Evolutionary conservation across 208 protist species (phyloP).

Genomic region (Naegleria fowleri): DNA sequence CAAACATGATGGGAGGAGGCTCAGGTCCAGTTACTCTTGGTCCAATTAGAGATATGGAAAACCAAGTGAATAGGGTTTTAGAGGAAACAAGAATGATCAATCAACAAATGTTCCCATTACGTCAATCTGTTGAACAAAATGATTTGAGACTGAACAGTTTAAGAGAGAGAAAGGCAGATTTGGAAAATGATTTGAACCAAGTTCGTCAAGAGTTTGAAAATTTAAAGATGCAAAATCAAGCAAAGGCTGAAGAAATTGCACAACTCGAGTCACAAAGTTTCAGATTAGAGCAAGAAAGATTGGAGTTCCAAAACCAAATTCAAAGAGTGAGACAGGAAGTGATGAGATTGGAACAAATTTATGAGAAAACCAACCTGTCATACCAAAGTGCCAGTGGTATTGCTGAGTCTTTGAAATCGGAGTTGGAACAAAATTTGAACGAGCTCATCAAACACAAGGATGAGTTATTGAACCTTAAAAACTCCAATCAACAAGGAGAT

Average conservation of each 20-base stretch:
- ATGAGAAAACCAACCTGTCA: background rate
- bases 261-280: background rate
- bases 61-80: background rate
- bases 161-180: background rate
- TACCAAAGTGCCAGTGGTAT: background rate
- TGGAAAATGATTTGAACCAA: background rate
- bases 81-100: background rate
- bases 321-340: background rate
- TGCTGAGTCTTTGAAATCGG: background rate
- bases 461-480: background rate
- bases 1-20: background rate
- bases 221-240: background rate
- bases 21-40: background rate
- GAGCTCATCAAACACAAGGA: background rate
- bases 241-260: background rate
- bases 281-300: background rate
- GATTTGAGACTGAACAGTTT: background rate
- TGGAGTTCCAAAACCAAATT: background rate
- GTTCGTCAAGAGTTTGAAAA: background rate
- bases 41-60: background rate
- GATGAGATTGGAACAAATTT: background rate
- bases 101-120: background rate
- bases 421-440: background rate
- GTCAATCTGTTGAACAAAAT: background rate
- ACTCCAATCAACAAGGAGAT: background rate